Percentiles rank a stretch among this genome's conserved stretches.
Evolutionary conservation across 805 yeast genomes (phyloP).

Genomic region (Metschnikowia shivogae): DNA sequence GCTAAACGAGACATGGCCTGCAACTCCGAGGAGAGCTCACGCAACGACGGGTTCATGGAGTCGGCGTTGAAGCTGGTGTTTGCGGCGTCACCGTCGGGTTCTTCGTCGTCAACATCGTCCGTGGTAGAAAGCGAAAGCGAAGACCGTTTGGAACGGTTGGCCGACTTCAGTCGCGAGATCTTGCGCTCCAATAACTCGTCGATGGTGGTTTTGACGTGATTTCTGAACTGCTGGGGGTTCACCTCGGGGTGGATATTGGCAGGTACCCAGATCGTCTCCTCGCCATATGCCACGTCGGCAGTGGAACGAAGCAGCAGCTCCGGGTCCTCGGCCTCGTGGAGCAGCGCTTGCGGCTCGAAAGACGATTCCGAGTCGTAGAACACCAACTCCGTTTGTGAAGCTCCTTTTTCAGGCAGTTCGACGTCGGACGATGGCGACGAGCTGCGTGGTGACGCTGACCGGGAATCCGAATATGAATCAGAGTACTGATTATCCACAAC

Average conservation of each 20-base stretch:
- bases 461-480: conserved; percentile 5
- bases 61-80: conserved; percentile 2
- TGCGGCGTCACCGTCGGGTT: not conserved
- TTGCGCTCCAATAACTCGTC: conserved; percentile 46
- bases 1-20: conserved; percentile 72
- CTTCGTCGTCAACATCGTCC: conserved; percentile 6
- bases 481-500: conserved; percentile 8
- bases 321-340: not conserved
- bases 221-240: conserved; percentile 83
- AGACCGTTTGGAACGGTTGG: conserved; percentile 15
- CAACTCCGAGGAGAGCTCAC: conserved; percentile 70
- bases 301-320: not conserved
- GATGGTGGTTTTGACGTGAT: conserved; percentile 59
- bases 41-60: conserved; percentile 53
- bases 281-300: conserved; percentile 6
- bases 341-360: not conserved
- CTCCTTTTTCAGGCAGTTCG: not conserved
- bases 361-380: conserved; percentile 1
- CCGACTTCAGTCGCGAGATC: conserved; percentile 13
- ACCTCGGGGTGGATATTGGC: conserved; percentile 91
- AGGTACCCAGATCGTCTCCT: conserved; percentile 83
- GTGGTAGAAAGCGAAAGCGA: conserved; percentile 16
- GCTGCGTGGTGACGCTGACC: not conserved
- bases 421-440: not conserved
- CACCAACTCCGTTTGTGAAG: not conserved